phyloP scores from a whole-genome alignment of 1,284 basidiomycete genomes.

The Leucocoprinus gongylophorus region DNA sequence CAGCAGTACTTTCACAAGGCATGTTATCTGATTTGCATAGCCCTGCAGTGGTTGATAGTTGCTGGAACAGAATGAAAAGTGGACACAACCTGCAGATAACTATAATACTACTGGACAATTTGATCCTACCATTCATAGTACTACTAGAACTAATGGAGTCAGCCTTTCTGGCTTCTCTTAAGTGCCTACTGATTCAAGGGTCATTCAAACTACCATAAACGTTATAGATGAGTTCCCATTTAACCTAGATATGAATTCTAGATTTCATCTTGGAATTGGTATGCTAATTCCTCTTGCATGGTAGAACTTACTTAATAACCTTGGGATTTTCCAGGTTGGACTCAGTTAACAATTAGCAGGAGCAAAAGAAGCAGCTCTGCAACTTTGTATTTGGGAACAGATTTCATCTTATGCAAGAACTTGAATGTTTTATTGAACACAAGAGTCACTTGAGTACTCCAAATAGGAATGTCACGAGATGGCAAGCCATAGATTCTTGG shows the following conservation, averaged over 20 bases:
- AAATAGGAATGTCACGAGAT: conserved; percentile 9
- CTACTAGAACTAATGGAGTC: conserved; percentile 21
- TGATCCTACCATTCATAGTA: conserved; percentile 22
- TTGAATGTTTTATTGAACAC: conserved; percentile 33
- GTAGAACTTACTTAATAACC: background rate
- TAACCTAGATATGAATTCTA: background rate
- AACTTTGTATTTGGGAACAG: conserved; percentile 28
- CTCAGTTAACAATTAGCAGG: conserved; percentile 20
- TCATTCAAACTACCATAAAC: too few species aligned
- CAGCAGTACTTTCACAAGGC: conserved; percentile 17
- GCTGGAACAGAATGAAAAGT: conserved; percentile 21
- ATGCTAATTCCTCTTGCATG: background rate
- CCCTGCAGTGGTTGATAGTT: background rate
- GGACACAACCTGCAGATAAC: conserved; percentile 21
- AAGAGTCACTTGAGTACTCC: conserved; percentile 22
- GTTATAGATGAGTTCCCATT: too few species aligned
- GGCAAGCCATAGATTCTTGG: conserved; percentile 16
- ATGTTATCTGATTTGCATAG: background rate
- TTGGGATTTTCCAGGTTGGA: conserved; percentile 24
- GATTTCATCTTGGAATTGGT: background rate
- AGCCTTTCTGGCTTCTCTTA: conserved; percentile 23
- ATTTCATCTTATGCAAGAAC: conserved; percentile 24
- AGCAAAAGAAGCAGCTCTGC: conserved; percentile 22
- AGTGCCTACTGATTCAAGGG: too few species aligned
- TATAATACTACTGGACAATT: conserved; percentile 25